These are phyloP conservation scores for Fomitiporia mediterranea DNA, from an alignment of 1,284 basidiomycete species.

Conservation along the genomic window DNA sequence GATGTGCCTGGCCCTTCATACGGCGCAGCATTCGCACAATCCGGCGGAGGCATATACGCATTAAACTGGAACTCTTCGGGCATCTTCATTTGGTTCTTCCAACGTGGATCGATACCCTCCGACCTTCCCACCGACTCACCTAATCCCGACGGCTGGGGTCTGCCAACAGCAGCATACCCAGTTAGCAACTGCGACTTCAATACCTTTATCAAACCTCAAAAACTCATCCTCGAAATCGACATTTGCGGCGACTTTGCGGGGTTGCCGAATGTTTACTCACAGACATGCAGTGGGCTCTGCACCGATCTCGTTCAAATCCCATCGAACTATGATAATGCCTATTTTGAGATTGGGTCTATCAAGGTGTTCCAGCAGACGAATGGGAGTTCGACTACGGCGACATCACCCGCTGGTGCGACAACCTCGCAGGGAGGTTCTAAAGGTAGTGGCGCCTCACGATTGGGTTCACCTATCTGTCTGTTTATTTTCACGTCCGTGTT, in stretches of 20 bases:
- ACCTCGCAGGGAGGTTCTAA: too few species aligned
- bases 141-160: slow-evolving; percentile 16
- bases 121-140: slow-evolving; percentile 13
- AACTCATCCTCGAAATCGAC: slow-evolving; percentile 22
- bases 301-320: slow-evolving; percentile 16
- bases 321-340: slow-evolving; percentile 19
- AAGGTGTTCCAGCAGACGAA: slow-evolving; percentile 16
- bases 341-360: slow-evolving; percentile 19
- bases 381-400: slow-evolving; percentile 3
- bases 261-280: slow-evolving; percentile 15
- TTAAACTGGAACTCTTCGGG: slow-evolving; percentile 39
- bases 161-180: slow-evolving; percentile 17
- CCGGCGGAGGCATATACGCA: slow-evolving; percentile 41
- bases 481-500: too few species aligned
- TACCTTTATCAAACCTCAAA: slow-evolving; percentile 17
- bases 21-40: slow-evolving; percentile 35
- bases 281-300: slow-evolving; percentile 18
- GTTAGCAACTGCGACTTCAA: slow-evolving; percentile 6
- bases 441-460: too few species aligned
- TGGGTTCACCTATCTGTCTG: too few species aligned
- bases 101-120: slow-evolving; percentile 15
- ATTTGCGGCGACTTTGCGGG: slow-evolving; percentile 24
- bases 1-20: slow-evolving; percentile 33
- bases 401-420: too few species aligned
- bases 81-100: slow-evolving; percentile 42